Base-by-base conservation (phyloP, 805 yeast species). In the Torulaspora maleeae region DNA sequence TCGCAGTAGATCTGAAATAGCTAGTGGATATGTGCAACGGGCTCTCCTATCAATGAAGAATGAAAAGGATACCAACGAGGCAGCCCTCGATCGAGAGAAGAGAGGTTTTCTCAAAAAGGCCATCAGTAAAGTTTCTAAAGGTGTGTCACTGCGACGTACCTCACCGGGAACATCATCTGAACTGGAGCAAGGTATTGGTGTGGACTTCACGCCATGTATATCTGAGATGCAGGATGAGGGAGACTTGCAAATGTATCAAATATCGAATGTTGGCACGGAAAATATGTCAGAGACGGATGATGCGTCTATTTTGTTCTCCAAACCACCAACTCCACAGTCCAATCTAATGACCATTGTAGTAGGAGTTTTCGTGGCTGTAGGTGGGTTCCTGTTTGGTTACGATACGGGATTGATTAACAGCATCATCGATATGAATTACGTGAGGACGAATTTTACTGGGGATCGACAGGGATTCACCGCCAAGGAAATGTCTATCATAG, bases 391-490 rank as follows among this genome's bases (percentile, higher is more conserved):
- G 34, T 88, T 83, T 61, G 96, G 96, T 1, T 89, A 86, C 60
- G 96, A 88, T 63, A 88, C 96, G 0, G 96, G 96, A 1, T 68
- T 86, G 38, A 83, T 87, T 41, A 87, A 87, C 60, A 87, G 86
- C 50, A 69, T 88, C 5, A 60, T 83, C 43, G 93, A 86, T 51
- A 86, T 89, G 95, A 55, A 67, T 10, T 85, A 77, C 59, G 88
- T 88, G 34, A 71, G 72, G 33, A 49, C 65, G 1, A 70, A 75
- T 37, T 78, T 86, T 52, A 78, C 91, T 1, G 55, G 71, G 0
- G 70, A 76, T 52, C 63, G 69, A 12, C 52, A 52, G 0, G 44
- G 53, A 2, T 85, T 86, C 59, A 72, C 77, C 0, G 77, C 85
- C 1, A 75, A 69, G 44, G 84, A 86, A 59, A 69, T 80, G 43